Evolutionary conservation across 2,329 filamentous ascomycete genomes (phyloP).

Genomic region (Aspergillus calidoustus): DNA sequence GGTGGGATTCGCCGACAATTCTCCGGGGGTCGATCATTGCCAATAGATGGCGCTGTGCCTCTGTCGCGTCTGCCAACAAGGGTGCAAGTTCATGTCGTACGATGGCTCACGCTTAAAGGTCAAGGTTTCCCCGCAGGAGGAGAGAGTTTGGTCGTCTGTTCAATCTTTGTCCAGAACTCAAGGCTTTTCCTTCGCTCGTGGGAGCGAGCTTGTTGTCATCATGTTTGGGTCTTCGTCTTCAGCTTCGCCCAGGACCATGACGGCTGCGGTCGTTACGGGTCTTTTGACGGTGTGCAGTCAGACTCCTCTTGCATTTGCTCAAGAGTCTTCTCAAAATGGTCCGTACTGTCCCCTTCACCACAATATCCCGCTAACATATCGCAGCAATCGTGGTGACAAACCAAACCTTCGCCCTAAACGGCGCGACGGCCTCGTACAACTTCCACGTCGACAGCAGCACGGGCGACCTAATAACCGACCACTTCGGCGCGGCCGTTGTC

Average conservation of each 20-base stretch:
- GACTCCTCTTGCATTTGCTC: background rate
- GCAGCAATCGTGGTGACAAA: slow-evolving; percentile 57
- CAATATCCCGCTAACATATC: background rate
- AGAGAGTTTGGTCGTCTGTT: background rate
- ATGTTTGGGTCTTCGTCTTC: background rate
- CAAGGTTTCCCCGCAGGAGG: background rate
- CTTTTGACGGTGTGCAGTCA: background rate
- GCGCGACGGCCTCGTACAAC: slow-evolving; percentile 62
- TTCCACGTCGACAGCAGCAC: slow-evolving; percentile 64
- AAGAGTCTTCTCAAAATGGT: background rate
- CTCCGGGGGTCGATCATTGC: background rate
- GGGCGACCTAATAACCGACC: slow-evolving; percentile 63
- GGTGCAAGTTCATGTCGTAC: background rate
- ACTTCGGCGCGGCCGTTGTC: slow-evolving; percentile 62
- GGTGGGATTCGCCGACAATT: background rate
- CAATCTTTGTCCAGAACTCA: background rate
- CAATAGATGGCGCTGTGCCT: background rate
- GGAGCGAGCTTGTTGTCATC: background rate
- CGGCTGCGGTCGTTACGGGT: background rate
- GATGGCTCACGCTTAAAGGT: background rate
- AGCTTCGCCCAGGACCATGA: background rate
- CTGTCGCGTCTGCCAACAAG: background rate
- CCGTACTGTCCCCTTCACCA: background rate
- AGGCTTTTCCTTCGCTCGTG: background rate
- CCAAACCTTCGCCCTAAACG: slow-evolving; percentile 62